phyloP scores from a whole-genome alignment of 2,329 filamentous ascomycete genomes.

The Exophiala spinifera region DNA sequence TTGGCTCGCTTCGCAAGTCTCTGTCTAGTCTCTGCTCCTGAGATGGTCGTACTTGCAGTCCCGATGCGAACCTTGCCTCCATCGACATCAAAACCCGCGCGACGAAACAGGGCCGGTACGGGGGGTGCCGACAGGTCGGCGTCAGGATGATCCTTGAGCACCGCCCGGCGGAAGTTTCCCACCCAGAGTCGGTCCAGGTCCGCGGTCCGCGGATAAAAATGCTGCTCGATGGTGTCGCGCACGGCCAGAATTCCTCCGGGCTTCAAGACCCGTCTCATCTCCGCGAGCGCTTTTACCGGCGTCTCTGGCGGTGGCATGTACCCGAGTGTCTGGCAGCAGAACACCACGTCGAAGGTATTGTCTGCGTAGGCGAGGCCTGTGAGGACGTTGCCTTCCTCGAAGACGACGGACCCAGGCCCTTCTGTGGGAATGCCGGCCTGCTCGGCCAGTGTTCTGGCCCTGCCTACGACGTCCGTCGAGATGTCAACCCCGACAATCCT shows the following conservation, averaged over 20 bases:
- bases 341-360: conserved; percentile 44
- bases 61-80: conserved; percentile 33
- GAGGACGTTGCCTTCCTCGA: conserved; percentile 37
- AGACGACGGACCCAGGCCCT: conserved; percentile 30
- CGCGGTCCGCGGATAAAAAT: conserved; percentile 35
- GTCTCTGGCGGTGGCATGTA: conserved; percentile 39
- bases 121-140: conserved; percentile 23
- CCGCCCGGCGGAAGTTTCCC: conserved; percentile 28
- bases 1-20: conserved; percentile 31
- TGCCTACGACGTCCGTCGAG: conserved; percentile 33
- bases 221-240: conserved; percentile 29
- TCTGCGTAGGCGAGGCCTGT: conserved; percentile 41
- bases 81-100: conserved; percentile 33
- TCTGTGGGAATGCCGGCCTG: conserved; percentile 18
- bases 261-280: conserved; percentile 38
- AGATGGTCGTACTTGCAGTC: conserved; percentile 32
- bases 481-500: conserved; percentile 42
- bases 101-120: conserved; percentile 35
- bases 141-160: conserved; percentile 23
- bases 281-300: conserved; percentile 15
- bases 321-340: conserved; percentile 44
- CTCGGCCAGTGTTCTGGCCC: conserved; percentile 30
- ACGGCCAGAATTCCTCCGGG: conserved; percentile 43
- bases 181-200: conserved; percentile 35
- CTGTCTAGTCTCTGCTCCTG: conserved; percentile 30